phyloP scores from a whole-genome alignment of 345 rosid genomes.

The Lepidium aucheri region DNA sequence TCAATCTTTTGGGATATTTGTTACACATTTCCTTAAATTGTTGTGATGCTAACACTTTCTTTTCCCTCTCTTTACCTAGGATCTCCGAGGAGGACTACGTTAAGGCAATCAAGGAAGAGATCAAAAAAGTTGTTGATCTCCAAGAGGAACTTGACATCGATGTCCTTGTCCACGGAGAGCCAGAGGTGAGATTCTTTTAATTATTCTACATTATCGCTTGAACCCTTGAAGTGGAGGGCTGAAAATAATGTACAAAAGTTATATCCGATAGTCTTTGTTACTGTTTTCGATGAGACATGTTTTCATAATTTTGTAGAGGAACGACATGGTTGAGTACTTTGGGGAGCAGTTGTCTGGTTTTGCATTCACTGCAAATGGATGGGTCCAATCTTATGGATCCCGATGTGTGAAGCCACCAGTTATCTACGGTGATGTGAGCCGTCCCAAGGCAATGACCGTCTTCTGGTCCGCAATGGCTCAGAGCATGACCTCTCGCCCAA shows the following conservation, averaged over 20 bases:
- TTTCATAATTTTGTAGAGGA: slow-evolving; percentile 49
- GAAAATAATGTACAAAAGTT: not conserved
- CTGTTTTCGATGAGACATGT: slow-evolving; percentile 3
- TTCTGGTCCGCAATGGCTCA: slow-evolving; percentile 94
- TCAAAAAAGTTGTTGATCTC: slow-evolving; percentile 83
- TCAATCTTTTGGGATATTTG: not conserved
- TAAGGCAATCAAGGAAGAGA: slow-evolving; percentile 86
- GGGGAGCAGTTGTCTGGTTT: slow-evolving; percentile 98
- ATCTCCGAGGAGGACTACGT: slow-evolving; percentile 82
- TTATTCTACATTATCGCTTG: not conserved
- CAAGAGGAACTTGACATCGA: slow-evolving; percentile 96
- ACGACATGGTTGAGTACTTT: slow-evolving; percentile 99
- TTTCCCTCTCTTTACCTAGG: slow-evolving; percentile 31
- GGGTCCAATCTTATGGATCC: slow-evolving; percentile 99
- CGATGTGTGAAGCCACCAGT: slow-evolving; percentile 98
- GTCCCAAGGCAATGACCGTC: slow-evolving; percentile 96
- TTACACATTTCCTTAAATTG: not conserved
- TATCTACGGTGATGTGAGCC: slow-evolving; percentile 98
- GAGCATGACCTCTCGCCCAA: slow-evolving; percentile 95
- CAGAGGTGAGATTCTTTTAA: slow-evolving; percentile 50
- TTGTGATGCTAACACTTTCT: not conserved
- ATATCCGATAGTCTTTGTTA: not conserved
- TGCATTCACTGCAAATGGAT: slow-evolving; percentile 88
- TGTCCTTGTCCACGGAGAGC: slow-evolving; percentile 98
- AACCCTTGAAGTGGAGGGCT: not conserved